Evolutionary conservation across 768 basidiomycete genomes (phyloP).

Genomic region (Termitomyces sp.): DNA sequence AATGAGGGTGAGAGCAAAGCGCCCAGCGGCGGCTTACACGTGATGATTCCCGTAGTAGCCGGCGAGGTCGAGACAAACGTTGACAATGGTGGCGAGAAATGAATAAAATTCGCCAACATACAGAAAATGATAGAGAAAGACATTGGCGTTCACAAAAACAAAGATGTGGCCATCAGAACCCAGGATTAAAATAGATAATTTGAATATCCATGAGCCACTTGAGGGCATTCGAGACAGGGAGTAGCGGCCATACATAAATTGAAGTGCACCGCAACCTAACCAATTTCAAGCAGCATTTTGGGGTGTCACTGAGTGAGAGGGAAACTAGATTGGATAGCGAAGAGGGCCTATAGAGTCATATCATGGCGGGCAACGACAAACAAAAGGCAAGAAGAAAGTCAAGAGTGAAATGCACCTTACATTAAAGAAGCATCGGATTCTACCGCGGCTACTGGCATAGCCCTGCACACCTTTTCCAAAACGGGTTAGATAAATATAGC

Average conservation of each 20-base stretch:
- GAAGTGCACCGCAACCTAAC: too few species aligned
- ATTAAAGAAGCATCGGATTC: not conserved
- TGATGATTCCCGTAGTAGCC: not conserved
- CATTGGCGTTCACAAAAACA: not conserved
- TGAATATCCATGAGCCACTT: not conserved
- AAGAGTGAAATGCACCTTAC: not conserved
- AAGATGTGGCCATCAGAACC: not conserved
- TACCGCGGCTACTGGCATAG: not conserved
- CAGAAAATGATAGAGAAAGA: not conserved
- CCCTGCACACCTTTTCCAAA: not conserved
- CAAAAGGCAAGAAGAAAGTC: too few species aligned
- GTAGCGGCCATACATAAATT: not conserved
- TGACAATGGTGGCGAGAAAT: too few species aligned
- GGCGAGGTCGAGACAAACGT: not conserved
- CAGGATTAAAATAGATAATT: not conserved
- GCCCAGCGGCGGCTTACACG: not conserved
- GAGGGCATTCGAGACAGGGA: not conserved
- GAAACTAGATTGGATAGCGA: not conserved
- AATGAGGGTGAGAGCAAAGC: not conserved
- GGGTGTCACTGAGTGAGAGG: not conserved
- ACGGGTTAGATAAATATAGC: not conserved
- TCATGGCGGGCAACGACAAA: not conserved
- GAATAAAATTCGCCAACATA: not conserved
- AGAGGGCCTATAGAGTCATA: too few species aligned
- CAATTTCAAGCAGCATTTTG: not conserved